phyloP scores from a whole-genome alignment of 2,329 filamentous ascomycete genomes.

The Kalmusia sp. region DNA sequence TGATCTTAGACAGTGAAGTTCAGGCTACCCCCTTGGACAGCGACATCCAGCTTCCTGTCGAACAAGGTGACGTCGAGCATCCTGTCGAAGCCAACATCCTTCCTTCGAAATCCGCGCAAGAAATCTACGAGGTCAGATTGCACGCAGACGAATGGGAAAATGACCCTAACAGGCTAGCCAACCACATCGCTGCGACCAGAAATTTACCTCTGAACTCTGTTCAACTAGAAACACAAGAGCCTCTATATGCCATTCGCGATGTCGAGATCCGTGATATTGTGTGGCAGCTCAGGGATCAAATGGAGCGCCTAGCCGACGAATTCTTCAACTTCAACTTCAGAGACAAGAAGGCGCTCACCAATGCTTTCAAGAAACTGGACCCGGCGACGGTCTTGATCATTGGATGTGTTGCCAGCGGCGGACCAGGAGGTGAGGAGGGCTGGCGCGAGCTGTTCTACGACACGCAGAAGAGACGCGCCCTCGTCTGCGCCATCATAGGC shows the following conservation, averaged over 20 bases:
- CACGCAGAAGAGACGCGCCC: conserved; percentile 22
- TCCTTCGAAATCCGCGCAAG: no score
- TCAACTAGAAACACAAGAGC: conserved; percentile 20
- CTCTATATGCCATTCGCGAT: conserved; percentile 31
- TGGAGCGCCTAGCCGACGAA: conserved; percentile 20
- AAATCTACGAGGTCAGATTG: no score
- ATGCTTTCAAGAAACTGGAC: conserved; percentile 6
- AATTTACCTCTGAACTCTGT: not conserved
- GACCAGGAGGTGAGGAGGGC: conserved; percentile 24
- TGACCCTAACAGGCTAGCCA: no score
- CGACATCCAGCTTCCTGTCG: no score
- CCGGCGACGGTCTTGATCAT: conserved; percentile 31
- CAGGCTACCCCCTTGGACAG: no score
- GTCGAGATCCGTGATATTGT: conserved; percentile 34
- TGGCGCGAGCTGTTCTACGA: conserved; percentile 36
- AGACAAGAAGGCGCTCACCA: not conserved
- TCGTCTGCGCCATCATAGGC: conserved; percentile 36
- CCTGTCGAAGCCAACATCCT: no score
- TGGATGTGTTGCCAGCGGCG: conserved; percentile 32
- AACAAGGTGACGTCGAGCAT: no score
- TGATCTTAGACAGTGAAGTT: no score
- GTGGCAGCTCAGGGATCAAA: conserved; percentile 21
- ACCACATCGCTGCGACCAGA: no score
- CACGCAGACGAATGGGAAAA: no score
- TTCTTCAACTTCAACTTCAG: conserved; percentile 15